Evolutionary conservation across 2,329 filamentous ascomycete genomes (phyloP), one percentile per base, ranked within the genome.

Genomic region (Diaporthe eres): DNA sequence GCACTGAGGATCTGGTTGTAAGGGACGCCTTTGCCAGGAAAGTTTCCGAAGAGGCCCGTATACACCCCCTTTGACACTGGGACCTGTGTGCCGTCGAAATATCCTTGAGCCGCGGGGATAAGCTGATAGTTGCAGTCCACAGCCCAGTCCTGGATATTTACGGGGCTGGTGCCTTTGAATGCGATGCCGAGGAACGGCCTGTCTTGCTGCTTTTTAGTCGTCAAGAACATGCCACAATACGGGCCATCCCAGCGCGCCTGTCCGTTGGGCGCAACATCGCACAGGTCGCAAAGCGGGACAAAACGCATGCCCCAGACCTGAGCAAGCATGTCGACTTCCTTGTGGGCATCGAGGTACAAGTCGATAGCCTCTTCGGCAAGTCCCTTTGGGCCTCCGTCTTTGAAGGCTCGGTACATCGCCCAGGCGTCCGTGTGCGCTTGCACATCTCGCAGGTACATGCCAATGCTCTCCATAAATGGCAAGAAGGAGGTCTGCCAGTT

Each of bases 221-320:
- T 65, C 17, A 47, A n/a, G 1, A 65, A 65, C 28, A 65, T 65
- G 25, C 61, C 61, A 25, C 61, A 65, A 7, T 49, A 65, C 17
- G 61, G 61, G 17, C 61, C 61, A 10, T 65, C 61, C 9, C n/a
- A 65, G 9, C 42, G 61, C 2, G 61, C 25, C 2, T 49, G 15
- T 22, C 61, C 61, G 17, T 22, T 6, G 10, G 61, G 61, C 0
- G 25, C 13, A 25, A 47, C 9, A 12, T 65, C 61, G 42, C 15
- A 34, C 25, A 65, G 19, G 42, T 65, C 61, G 61, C 61, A 65
- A 0, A 49, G 17, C 19, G 61, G 61, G 42, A 49, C 5, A 17
- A 65, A 65, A 22, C 61, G 61, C 61, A 65, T 65, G 25, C 42
- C 61, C 61, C 61, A 65, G 42, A 34, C 61, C 2, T 65, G 42